Evolutionary conservation across 2,329 filamentous ascomycete species (phyloP), one percentile per base, ranked within the genome.

Genomic region (Pseudovirgaria hyperparasitica): DNA sequence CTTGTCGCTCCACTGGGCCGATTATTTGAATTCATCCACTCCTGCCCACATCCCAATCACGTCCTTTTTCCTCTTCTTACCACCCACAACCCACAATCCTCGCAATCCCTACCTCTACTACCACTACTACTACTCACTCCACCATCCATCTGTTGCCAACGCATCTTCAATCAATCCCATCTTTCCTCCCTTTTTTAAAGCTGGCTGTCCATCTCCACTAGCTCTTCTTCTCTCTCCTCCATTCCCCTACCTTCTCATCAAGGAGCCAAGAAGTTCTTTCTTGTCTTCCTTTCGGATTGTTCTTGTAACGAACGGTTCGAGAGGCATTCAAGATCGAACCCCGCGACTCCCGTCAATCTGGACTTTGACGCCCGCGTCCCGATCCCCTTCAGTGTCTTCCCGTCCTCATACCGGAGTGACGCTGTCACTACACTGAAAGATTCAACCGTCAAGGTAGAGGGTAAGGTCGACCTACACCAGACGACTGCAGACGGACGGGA

Each of bases 331-430:
- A 82, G 76, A 76, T 74, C 68, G 70, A 72, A 65, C 74, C 65
- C 64, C 61, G 60, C 58, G 65, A 75, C 80, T 76, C 76, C 79
- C 79, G 82, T 68, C 82, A 94, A 84, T 71, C 86, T 94, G 86
- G 86, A 94, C 82, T 94, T 92, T 90, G 86, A 93, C 81, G 85
- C 86, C 67, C 82, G 85, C 66, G 82, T 94, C 66, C 87, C 72
- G 46, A 90, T 96, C 67, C 87, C 87, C 68, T 92, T 94, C 77
- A 94, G 85, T 82, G 81, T 94, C 80, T 94, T 96, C 76, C 87
- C 87, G 70, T 93, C 85, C 64, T 82, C 85, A 65, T 96, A 94
- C 74, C 75, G 80, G 65, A 76, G 70, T 70, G 71, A 74, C 65
- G 67, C 68, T 65, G 67, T 50, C 42, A 44, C 68, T 60, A 67